Evolutionary conservation across 768 basidiomycete genomes (phyloP), one percentile per base, ranked within the genome.

Genomic region (Suillus alpinus): DNA sequence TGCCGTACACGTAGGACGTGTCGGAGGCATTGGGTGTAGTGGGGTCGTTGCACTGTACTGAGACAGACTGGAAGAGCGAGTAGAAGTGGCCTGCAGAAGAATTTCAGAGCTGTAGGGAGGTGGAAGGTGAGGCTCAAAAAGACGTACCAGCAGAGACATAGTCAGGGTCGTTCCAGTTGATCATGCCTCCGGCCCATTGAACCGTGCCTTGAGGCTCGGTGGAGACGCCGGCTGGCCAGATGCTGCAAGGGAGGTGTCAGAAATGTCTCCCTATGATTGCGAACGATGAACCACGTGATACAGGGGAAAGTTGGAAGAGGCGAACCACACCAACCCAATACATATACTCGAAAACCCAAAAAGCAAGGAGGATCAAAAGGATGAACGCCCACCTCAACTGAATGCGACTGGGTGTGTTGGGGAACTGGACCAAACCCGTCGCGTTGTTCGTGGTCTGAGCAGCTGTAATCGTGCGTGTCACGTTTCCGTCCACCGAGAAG

Each of bases 221-320:
- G 41, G 78, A 59, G 67, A 91, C 86, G 36, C 92, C 93, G 6
- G 89, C 88, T n/a, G 92, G 88, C 92, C 92, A 94, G 57, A 94
- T 65, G 62, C 88, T 79, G 56, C 36, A 36, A 14, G 6, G 49
- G n/a, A 59, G 10, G 32, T 13, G 34, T 56, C 59, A 41, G 23
- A 37, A 34, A 46, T 52, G 31, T 4, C 14, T 55, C 44, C 29
- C 26, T 40, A 18, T 40, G n/a, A 34, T 14, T 13, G 16, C 23
- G 9, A 10, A 53, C 14, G 14, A 55, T 36, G 4, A 26, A 37
- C n/a, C 8, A 2, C 6, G 36, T 43, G 18, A 6, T 26, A 68
- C 13, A 73, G 44, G 14, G 5, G 36, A 16, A 2, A 26, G 31
- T 40, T 6, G 0, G 0, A 23, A 14, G 26, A 36, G 7, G 34